These are phyloP conservation scores for Komagataella ulmi DNA, from an alignment of 805 yeast species.

Conservation along the genomic window DNA sequence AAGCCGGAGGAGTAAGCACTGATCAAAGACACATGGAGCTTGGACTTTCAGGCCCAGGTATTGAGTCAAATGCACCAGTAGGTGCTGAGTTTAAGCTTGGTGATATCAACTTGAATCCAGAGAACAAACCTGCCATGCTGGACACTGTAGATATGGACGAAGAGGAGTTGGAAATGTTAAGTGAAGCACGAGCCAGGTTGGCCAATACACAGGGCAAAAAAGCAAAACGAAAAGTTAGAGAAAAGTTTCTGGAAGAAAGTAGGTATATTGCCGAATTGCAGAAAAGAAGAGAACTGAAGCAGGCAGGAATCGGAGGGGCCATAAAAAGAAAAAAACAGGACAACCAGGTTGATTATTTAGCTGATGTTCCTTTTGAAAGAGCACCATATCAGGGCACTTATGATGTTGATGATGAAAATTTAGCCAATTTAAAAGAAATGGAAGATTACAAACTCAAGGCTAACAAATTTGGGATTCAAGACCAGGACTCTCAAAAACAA, in stretches of 20 bases:
- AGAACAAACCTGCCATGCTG: slow-evolving; percentile 69
- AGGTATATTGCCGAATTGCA: slow-evolving; percentile 64
- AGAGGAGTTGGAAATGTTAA: slow-evolving; percentile 81
- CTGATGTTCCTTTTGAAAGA: slow-evolving; percentile 71
- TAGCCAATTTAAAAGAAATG: slow-evolving; percentile 22
- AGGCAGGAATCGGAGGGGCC: slow-evolving; percentile 51
- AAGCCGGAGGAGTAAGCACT: slow-evolving; percentile 14
- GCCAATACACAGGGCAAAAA: slow-evolving; percentile 92
- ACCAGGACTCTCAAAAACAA: slow-evolving; percentile 21
- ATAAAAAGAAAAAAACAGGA: slow-evolving; percentile 31
- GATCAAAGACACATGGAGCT: slow-evolving; percentile 9
- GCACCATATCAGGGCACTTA: slow-evolving; percentile 55
- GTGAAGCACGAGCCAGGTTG: slow-evolving; percentile 88
- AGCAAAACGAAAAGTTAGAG: slow-evolving; percentile 83
- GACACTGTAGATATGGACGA: slow-evolving; percentile 73
- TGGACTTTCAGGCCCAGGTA: slow-evolving; percentile 20
- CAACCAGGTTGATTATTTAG: slow-evolving; percentile 54
- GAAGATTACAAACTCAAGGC: slow-evolving; percentile 30
- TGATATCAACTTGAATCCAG: slow-evolving; percentile 58
- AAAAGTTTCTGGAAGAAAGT: slow-evolving; percentile 69
- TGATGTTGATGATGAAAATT: slow-evolving; percentile 50
- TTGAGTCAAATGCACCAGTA: slow-evolving; percentile 37
- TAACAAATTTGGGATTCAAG: slow-evolving; percentile 27
- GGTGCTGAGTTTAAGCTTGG: slow-evolving; percentile 23
- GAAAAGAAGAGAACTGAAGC: slow-evolving; percentile 68